Evolutionary conservation across 2,329 filamentous ascomycete genomes (phyloP), one percentile per base, ranked within the genome.

Genomic region (Pseudonectria foliicola): DNA sequence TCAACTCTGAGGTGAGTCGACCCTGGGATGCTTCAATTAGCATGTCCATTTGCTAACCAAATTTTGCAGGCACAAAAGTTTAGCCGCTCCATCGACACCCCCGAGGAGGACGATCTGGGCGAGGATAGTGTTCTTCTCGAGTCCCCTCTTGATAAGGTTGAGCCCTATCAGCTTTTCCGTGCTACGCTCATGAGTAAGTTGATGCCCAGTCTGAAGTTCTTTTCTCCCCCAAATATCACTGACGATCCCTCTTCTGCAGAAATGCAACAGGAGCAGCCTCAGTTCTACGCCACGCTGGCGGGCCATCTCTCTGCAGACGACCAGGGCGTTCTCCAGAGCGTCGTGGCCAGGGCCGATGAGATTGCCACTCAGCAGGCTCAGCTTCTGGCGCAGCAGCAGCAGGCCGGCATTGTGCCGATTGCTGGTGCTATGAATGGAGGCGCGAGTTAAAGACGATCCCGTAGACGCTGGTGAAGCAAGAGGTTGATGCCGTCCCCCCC

Each of bases 61-160:
- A 26, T 21, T 6, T n/a, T 27, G 5, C 46, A 86, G 80, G 87
- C 88, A 10, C 81, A 87, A 52, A 93, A 92, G 59, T 90, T 92
- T 59, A 80, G 82, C 44, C 75, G 80, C 13, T 72, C 82, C 18
- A 71, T 75, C 23, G 73, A 75, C 12, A 78, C 81, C 16, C 75
- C 82, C 31, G 86, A 86, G 2, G 85, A 89, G 16, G 88, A 94
- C 37, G 89, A 95, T 35, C 80, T 95, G 29, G 78, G 93, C 13
- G 90, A 96, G 60, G 92, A 96, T 53, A 90, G 89, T 58, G 84
- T 86, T 39, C 70, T 96, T 33, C 76, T 98, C 3, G 92, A 98
- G 62, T 94, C 90, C 10, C 89, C 90, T 12, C 72, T 98, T 15
- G 92, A 98, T 62, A 92, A 92, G 66, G 74, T 98, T 43, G 92